Evolutionary conservation across 768 basidiomycete genomes (phyloP), one percentile per base, ranked within the genome.

Genomic region (Agaricus blazei): DNA sequence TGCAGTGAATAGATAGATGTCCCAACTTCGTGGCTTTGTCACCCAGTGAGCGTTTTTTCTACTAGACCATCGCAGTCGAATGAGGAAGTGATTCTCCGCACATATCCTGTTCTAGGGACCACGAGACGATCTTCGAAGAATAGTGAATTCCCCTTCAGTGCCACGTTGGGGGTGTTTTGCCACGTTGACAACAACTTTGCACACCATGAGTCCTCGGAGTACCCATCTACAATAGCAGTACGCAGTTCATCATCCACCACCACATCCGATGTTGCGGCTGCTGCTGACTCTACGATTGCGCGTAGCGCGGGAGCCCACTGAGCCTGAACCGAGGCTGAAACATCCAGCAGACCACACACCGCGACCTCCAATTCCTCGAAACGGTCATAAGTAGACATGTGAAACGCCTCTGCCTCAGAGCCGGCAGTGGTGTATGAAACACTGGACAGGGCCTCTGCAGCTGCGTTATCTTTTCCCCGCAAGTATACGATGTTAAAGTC

Each of bases 371-470:
- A 9, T 1, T n/a, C 15, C 1, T 31, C 48, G 6, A 49, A 9
- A 23, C 14, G 9, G 9, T 53, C 14, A 37, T 11, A 44, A 15
- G 15, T 29, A 9, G 15, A 23, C 1, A 62, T 23, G 0, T 44
- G 34, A 3, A 47, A 41, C 0, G 53, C 57, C 34, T 56, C 53
- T 6, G 42, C 28, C 14, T 37, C 41, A 2, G 31, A 15, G 3
- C 42, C 4, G 2, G 23, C 26, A 23, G 43, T 37, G 14, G 40
- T 19, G 27, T 40, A 40, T 6, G 24, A 14, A 9, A 59, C 55
- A 3, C 65, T 57, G 0, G 70, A 75, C 3, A 78, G 59, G 0
- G 73, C 65, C 56, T 78, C 72, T 1, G 73, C 68, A 0, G 64
- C 65, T 3, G 58, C 52, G 55, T 77, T 75, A 27, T 65, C 59